phyloP scores from a whole-genome alignment of 805 yeast genomes.

The Kodamaea restingae region DNA sequence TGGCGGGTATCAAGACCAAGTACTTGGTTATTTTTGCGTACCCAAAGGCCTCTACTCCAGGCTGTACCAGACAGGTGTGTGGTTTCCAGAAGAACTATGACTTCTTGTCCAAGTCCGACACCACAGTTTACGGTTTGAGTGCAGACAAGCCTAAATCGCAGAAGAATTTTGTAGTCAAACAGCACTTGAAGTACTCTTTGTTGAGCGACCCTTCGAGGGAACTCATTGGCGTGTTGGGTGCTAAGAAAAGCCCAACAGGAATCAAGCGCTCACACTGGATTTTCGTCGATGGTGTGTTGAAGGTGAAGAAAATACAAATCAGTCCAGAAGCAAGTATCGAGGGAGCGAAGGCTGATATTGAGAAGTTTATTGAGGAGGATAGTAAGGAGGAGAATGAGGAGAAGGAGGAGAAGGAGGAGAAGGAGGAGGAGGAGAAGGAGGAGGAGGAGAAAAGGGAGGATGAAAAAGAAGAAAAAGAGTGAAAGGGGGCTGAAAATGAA shows the following conservation, averaged over 20 bases:
- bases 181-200: slow-evolving; percentile 66
- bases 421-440: neutral
- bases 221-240: slow-evolving; percentile 73
- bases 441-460: neutral
- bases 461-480: no score
- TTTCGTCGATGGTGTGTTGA: slow-evolving; percentile 71
- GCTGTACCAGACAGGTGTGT: slow-evolving; percentile 92
- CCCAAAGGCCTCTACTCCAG: slow-evolving; percentile 93
- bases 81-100: slow-evolving; percentile 73
- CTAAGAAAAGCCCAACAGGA: slow-evolving; percentile 74
- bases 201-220: slow-evolving; percentile 71
- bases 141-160: slow-evolving; percentile 81
- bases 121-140: slow-evolving; percentile 73
- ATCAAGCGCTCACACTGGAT: slow-evolving; percentile 90
- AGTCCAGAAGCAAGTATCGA: slow-evolving; percentile 50
- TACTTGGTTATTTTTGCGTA: slow-evolving; percentile 55
- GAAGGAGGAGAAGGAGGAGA: slow-evolving; percentile 6
- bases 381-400: slow-evolving; percentile 8
- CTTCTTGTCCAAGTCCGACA: slow-evolving; percentile 46
- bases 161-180: slow-evolving; percentile 68
- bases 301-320: slow-evolving; percentile 48
- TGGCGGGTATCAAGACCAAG: slow-evolving; percentile 27
- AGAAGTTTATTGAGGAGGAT: slow-evolving; percentile 32
- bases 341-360: slow-evolving; percentile 56
- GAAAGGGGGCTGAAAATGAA: no score